Evolutionary conservation across 2,329 filamentous ascomycete genomes (phyloP), one percentile per base, ranked within the genome.

Genomic region (Ceratocystis albifundus): DNA sequence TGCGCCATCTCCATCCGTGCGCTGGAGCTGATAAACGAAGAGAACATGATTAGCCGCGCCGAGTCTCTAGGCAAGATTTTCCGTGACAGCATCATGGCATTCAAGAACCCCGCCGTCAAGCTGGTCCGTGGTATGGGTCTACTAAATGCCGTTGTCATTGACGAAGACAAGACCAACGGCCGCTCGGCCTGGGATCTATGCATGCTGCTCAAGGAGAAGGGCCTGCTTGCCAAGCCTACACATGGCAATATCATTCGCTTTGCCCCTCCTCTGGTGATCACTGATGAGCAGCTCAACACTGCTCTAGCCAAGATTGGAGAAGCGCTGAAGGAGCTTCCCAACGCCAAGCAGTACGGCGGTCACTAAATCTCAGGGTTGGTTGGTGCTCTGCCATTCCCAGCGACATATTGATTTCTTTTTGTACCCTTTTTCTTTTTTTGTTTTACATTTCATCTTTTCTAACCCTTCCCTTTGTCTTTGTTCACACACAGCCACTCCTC

Each of bases 161-260:
- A 99, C 73, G 93, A 99, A 79, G 81, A 82, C 65, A 88, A 90
- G 76, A 88, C 92, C 30, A 85, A 85, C 68, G 93, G 93, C 53
- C 88, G 92, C 75, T 88, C 87, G 62, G 94, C 94, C 8, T 99
- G 94, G 94, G 93, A 99, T 77, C 80, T 99, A 70, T 99, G 94
- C 77, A 85, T 99, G 80, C 77, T 97, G 73, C 85, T 96, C 79
- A 97, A 97, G 82, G 85, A 88, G 76, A 97, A 96, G 82, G 94
- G 94, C 68, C 79, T 99, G 66, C 76, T 99, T 82, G 94, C 94
- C 72, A 99, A 99, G 83, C 94, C 94, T 36, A 99, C 94, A 5
- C 94, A 99, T 77, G 88, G 96, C 74, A 96, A 97, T 77, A 97
- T 99, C 75, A 99, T 99, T 75, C 89, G 94, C 67, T 88, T 99